phyloP scores from a whole-genome alignment of 352 stramenopile genomes.

The Phytophthora capsici region DNA sequence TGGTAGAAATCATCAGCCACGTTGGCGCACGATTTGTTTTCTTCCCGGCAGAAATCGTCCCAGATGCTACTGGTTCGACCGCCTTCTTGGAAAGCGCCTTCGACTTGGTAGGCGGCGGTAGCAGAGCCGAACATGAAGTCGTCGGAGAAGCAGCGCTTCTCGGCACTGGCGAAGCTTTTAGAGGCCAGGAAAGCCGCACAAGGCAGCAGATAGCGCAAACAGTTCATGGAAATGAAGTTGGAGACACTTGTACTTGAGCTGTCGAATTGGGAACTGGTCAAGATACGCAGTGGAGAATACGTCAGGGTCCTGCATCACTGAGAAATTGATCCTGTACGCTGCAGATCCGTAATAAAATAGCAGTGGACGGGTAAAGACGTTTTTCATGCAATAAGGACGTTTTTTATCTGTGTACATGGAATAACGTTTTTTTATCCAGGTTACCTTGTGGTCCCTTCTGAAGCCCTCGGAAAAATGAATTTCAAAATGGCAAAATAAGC shows the following conservation, averaged over 20 bases:
- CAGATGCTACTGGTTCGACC: slow-evolving; percentile 90
- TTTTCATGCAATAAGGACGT: no score
- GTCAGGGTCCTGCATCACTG: no score
- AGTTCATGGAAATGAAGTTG: not conserved
- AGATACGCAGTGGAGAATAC: not conserved
- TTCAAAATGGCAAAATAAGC: no score
- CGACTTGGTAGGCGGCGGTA: slow-evolving; percentile 90
- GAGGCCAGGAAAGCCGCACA: no score
- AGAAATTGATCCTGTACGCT: no score
- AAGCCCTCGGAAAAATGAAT: no score
- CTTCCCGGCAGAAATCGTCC: slow-evolving; percentile 86
- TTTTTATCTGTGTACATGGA: no score
- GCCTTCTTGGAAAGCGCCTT: slow-evolving; percentile 79
- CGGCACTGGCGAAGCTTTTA: not conserved
- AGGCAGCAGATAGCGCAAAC: not conserved
- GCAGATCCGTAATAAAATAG: not conserved
- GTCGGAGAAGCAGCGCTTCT: slow-evolving; percentile 40
- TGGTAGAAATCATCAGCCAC: slow-evolving; percentile 93
- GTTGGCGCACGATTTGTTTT: slow-evolving; percentile 80
- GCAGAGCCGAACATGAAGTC: slow-evolving; percentile 83
- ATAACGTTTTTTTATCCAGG: no score
- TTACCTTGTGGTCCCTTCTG: no score
- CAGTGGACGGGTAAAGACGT: not conserved
- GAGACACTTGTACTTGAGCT: not conserved
- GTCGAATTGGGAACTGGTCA: not conserved